Evolutionary conservation across 495 filamentous ascomycete genomes (phyloP).

Genomic region (Penicillium cinerascens): DNA sequence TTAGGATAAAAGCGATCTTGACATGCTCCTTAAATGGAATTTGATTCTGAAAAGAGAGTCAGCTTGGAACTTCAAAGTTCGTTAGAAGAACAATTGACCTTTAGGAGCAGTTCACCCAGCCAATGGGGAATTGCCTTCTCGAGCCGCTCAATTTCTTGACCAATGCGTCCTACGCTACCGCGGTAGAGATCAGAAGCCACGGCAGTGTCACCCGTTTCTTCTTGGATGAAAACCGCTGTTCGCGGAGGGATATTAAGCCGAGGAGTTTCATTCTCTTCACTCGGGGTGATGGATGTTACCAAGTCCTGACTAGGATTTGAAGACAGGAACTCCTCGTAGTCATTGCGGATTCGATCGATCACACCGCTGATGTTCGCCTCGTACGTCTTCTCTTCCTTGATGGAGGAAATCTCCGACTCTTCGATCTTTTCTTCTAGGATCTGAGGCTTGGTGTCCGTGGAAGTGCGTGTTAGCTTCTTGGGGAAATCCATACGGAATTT

Average conservation of each 20-base stretch:
- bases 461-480: slow-evolving; percentile 79
- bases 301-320: slow-evolving; percentile 53
- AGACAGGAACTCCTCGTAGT: slow-evolving; percentile 69
- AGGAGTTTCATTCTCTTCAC: slow-evolving; percentile 78
- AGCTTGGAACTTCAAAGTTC: background rate
- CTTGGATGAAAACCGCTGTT: slow-evolving; percentile 89
- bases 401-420: slow-evolving; percentile 64
- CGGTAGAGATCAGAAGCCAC: slow-evolving; percentile 90
- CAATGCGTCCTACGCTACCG: slow-evolving; percentile 75
- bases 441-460: slow-evolving; percentile 71
- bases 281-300: slow-evolving; percentile 68
- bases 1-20: slow-evolving; percentile 87
- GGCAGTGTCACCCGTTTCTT: slow-evolving; percentile 81
- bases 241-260: slow-evolving; percentile 71
- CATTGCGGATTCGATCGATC: slow-evolving; percentile 70
- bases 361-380: slow-evolving; percentile 81
- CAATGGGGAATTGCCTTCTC: slow-evolving; percentile 84
- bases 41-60: slow-evolving; percentile 56
- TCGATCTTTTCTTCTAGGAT: slow-evolving; percentile 76
- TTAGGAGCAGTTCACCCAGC: slow-evolving; percentile 85
- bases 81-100: slow-evolving; percentile 41
- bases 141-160: slow-evolving; percentile 73
- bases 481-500: slow-evolving; percentile 85
- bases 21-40: slow-evolving; percentile 85
- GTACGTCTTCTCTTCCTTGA: slow-evolving; percentile 69